Conservation (phyloP, 2,329 filamentous ascomycete species). For the Acrocalymma vagum region DNA sequence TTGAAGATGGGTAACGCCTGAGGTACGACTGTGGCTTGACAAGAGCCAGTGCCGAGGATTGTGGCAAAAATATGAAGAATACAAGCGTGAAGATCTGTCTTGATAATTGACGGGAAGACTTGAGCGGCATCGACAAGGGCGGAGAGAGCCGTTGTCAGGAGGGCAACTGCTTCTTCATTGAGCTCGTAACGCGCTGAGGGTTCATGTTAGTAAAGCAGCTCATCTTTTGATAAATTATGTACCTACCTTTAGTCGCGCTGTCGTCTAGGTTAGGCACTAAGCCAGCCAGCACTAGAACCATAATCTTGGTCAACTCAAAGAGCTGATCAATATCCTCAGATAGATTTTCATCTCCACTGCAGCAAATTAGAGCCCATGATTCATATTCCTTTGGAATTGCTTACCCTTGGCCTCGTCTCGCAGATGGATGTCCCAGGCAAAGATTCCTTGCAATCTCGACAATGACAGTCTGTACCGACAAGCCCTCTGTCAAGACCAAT, state of each 20-base stretch:
- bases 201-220: slow-evolving; percentile 55
- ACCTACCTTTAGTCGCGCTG: slow-evolving; percentile 45
- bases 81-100: slow-evolving; percentile 93
- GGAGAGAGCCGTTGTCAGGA: slow-evolving; percentile 82
- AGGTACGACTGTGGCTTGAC: slow-evolving; percentile 88
- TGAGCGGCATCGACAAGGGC: slow-evolving; percentile 93
- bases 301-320: slow-evolving; percentile 95
- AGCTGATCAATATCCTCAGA: slow-evolving; percentile 98
- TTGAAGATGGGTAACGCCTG: slow-evolving; percentile 91
- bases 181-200: slow-evolving; percentile 73
- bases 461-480: slow-evolving; percentile 89
- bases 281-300: slow-evolving; percentile 89
- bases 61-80: slow-evolving; percentile 97
- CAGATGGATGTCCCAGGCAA: slow-evolving; percentile 90
- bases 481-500: slow-evolving; percentile 87
- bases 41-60: slow-evolving; percentile 85
- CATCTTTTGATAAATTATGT: neutral
- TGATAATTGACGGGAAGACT: slow-evolving; percentile 96
- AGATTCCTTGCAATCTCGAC: slow-evolving; percentile 92
- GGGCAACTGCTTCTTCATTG: slow-evolving; percentile 83
- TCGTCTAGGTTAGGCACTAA: slow-evolving; percentile 84
- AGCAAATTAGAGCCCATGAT: slow-evolving; percentile 8
- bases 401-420: slow-evolving; percentile 71
- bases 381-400: slow-evolving; percentile 26
- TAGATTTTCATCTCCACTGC: slow-evolving; percentile 73